Percentiles rank a stretch among this genome's conserved stretches.
Evolutionary conservation across 805 yeast species (phyloP).

Genomic region (Blastobotrys americana): DNA sequence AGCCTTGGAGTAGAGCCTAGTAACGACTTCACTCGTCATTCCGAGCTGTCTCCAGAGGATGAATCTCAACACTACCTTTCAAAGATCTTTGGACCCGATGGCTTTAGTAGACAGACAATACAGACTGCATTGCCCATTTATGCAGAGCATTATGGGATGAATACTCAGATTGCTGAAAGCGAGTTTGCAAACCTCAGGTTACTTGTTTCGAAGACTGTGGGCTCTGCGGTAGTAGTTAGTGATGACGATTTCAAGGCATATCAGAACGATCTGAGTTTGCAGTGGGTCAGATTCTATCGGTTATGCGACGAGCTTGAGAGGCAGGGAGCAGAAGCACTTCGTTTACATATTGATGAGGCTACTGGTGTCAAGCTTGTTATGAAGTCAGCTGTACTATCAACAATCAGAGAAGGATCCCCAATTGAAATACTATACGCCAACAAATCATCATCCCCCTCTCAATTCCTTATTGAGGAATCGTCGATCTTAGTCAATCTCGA

Average conservation of each 20-base stretch:
- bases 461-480: constrained; percentile 24
- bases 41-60: constrained; percentile 8
- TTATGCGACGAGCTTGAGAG: constrained; percentile 66
- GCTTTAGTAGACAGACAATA: constrained; percentile 43
- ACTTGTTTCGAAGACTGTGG: constrained; percentile 28
- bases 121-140: constrained; percentile 48
- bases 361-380: constrained; percentile 29
- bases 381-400: constrained; percentile 33
- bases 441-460: constrained; percentile 25
- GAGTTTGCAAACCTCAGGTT: not conserved
- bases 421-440: constrained; percentile 32
- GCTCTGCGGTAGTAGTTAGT: constrained; percentile 23
- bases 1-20: not conserved
- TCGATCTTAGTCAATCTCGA: constrained; percentile 20
- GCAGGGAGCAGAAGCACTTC: constrained; percentile 52
- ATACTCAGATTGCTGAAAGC: constrained; percentile 19
- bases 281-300: constrained; percentile 64
- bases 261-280: constrained; percentile 37
- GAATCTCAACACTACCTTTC: constrained; percentile 31
- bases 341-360: constrained; percentile 36
- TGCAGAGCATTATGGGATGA: constrained; percentile 37
- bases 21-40: not conserved
- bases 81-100: constrained; percentile 43
- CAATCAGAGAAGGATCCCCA: constrained; percentile 31
- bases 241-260: constrained; percentile 30